These are phyloP conservation scores for Yarrowia keelungensis DNA, from an alignment of 805 yeast genomes.

Conservation along the genomic window DNA sequence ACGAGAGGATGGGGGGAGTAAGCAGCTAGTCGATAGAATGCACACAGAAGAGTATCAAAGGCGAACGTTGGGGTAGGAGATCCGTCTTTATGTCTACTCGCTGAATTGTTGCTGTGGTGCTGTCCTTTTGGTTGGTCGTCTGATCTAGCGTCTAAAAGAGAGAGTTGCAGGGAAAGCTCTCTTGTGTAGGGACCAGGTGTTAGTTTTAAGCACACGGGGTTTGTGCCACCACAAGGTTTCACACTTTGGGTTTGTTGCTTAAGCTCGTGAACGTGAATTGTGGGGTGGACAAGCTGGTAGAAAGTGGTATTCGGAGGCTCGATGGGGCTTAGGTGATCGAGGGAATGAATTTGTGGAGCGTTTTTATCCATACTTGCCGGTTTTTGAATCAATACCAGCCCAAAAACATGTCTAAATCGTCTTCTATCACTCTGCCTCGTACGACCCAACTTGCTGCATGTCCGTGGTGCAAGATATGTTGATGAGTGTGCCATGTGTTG, in stretches of 20 bases:
- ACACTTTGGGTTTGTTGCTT: conserved; percentile 13
- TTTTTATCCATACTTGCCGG: no score
- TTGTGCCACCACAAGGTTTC: conserved; percentile 30
- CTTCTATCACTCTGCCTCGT: background rate
- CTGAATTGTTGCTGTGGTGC: background rate
- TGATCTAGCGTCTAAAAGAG: conserved; percentile 30
- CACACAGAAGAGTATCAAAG: no score
- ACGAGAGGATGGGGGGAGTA: background rate
- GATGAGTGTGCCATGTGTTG: conserved; percentile 13
- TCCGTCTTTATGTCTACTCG: background rate
- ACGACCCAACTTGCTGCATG: conserved; percentile 27
- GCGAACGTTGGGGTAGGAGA: no score
- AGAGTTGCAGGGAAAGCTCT: conserved; percentile 16
- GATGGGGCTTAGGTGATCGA: no score
- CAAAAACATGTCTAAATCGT: background rate
- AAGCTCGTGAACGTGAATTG: conserved; percentile 37
- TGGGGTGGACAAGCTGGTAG: conserved; percentile 3
- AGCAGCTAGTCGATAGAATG: no score
- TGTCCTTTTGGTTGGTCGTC: conserved; percentile 24
- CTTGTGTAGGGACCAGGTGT: conserved; percentile 1
- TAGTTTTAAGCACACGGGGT: conserved; percentile 26
- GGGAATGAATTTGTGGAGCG: no score
- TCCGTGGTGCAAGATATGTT: background rate
- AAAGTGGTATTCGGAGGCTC: no score
- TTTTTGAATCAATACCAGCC: no score